These are phyloP conservation scores for Barbarea vulgaris DNA, from an alignment of 345 rosid species.

Conservation along the genomic window DNA sequence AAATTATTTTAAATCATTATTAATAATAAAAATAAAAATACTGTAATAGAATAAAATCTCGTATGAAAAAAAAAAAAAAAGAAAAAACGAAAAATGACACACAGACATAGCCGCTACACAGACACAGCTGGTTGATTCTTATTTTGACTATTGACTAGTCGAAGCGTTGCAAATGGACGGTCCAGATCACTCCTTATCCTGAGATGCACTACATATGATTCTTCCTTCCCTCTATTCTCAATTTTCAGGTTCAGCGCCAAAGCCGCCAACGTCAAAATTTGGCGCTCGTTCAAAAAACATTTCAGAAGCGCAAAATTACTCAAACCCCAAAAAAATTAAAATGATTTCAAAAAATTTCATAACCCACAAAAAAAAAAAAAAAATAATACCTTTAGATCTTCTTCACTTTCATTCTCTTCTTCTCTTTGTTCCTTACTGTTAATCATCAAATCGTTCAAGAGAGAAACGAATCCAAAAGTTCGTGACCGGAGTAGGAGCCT, in stretches of 20 bases:
- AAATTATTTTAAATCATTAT: no score
- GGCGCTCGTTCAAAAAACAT: constrained; percentile 21
- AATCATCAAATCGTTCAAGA: background rate
- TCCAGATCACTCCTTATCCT: background rate
- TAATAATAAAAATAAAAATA: no score
- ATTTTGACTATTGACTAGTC: no score
- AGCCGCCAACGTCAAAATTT: constrained; percentile 27
- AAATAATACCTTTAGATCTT: constrained; percentile 34
- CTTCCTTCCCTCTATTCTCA: background rate
- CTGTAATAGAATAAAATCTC: no score
- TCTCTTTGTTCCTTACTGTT: constrained; percentile 3
- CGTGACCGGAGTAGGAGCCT: background rate
- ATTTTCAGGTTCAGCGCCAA: constrained; percentile 21
- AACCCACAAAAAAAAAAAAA: background rate
- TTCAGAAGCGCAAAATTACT: background rate
- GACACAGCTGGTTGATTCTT: no score
- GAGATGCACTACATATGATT: background rate
- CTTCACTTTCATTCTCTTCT: background rate
- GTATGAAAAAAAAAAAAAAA: no score
- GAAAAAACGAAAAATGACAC: no score
- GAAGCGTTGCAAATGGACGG: background rate
- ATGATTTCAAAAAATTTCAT: constrained; percentile 9
- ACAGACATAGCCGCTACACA: no score
- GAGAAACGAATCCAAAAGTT: background rate
- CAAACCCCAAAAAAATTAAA: constrained; percentile 7